These are phyloP conservation scores for Lachnellula suecica DNA, from an alignment of 2,329 filamentous ascomycete genomes.

Conservation along the genomic window DNA sequence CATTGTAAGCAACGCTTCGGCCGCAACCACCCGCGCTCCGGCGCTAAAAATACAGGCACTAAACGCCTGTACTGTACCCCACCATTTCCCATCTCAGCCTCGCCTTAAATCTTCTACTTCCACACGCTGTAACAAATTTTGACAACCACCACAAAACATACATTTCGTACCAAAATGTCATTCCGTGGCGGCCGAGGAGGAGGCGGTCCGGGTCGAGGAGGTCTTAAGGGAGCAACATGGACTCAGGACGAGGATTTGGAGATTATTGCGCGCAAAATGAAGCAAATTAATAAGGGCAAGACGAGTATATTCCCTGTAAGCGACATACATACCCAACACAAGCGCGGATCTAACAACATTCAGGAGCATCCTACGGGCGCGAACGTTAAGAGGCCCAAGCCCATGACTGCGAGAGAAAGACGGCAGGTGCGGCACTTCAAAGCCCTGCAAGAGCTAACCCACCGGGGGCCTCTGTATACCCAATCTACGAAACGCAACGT, in stretches of 20 bases:
- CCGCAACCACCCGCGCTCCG: background rate
- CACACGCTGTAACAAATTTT: too few species aligned
- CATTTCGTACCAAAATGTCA: conserved; percentile 18
- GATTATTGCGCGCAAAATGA: conserved; percentile 17
- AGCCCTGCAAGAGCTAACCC: conserved; percentile 51
- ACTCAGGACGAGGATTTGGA: conserved; percentile 29
- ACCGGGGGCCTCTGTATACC: conserved; percentile 58
- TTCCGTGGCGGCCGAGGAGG: conserved; percentile 28
- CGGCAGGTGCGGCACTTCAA: conserved; percentile 49
- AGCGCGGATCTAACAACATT: background rate
- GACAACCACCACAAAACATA: too few species aligned
- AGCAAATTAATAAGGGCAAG: conserved; percentile 29
- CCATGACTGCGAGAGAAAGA: conserved; percentile 44
- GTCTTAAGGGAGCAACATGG: conserved; percentile 32
- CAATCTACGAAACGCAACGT: conserved; percentile 28
- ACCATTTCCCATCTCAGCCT: background rate
- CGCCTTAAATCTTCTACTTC: background rate
- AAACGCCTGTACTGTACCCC: background rate
- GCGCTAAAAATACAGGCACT: background rate
- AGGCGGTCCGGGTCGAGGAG: conserved; percentile 17
- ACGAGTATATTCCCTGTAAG: conserved; percentile 46
- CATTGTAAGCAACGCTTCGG: too few species aligned
- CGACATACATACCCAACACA: conserved; percentile 8
- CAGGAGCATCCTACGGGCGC: conserved; percentile 27
- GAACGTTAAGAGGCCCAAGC: conserved; percentile 35